These are phyloP conservation scores for Chrysophaeum taylorii DNA, from an alignment of 352 stramenopile genomes.

Conservation along the genomic window DNA sequence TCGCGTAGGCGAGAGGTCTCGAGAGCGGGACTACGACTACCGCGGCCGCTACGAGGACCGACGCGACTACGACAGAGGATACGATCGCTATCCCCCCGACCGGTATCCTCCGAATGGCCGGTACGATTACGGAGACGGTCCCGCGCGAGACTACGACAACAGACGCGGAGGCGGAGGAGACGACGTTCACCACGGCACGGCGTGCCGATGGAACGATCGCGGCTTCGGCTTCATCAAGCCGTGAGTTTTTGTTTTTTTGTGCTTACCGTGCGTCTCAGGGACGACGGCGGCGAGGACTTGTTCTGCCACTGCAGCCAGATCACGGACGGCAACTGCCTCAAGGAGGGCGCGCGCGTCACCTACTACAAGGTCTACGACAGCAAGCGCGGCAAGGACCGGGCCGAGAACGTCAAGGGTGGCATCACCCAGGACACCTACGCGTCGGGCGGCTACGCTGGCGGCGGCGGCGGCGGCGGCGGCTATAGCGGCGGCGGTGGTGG, in stretches of 20 bases:
- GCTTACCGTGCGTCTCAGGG: no score
- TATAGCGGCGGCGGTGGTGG: background rate
- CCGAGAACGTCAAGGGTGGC: constrained; percentile 3
- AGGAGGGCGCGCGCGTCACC: background rate
- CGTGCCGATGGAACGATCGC: constrained; percentile 1
- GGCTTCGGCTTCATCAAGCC: constrained; percentile 13
- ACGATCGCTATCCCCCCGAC: no score
- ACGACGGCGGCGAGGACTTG: constrained; percentile 8
- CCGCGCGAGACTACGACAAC: background rate
- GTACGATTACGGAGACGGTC: no score
- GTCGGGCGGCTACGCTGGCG: no score
- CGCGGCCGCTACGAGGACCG: no score
- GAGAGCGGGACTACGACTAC: no score
- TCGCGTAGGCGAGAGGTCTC: no score
- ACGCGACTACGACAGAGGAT: no score
- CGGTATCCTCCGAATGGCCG: no score
- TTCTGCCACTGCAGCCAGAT: constrained; percentile 5
- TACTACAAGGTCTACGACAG: background rate
- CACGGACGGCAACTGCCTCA: constrained; percentile 6
- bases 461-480: background rate
- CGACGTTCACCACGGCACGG: background rate
- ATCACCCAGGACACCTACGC: background rate
- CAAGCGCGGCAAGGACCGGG: background rate
- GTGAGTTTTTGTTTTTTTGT: no score
- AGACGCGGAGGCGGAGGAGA: background rate